These are phyloP conservation scores for Tinospora cordifolia DNA, from an alignment of 164 flowering plant species.

Conservation along the genomic window DNA sequence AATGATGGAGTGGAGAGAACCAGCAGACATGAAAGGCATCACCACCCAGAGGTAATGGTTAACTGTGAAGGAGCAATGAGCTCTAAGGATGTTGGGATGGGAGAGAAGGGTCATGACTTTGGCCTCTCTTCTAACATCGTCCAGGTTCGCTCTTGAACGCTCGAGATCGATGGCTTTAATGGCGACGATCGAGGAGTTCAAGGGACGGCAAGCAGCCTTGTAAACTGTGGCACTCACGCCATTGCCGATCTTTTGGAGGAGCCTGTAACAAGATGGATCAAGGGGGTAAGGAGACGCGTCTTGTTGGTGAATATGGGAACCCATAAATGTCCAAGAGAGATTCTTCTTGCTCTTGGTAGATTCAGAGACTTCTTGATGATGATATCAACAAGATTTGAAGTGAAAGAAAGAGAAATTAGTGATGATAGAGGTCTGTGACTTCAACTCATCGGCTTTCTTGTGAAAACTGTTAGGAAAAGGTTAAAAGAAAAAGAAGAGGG, in stretches of 20 bases:
- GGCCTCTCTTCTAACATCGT: slow-evolving; percentile 46
- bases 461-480: background rate
- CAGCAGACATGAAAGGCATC: slow-evolving; percentile 87
- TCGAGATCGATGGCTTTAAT: slow-evolving; percentile 73
- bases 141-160: slow-evolving; percentile 39
- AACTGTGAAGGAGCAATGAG: slow-evolving; percentile 73
- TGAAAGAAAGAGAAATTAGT: background rate
- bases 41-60: slow-evolving; percentile 73
- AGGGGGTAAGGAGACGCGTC: slow-evolving; percentile 35
- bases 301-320: background rate
- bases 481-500: background rate
- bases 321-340: background rate
- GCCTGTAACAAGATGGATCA: slow-evolving; percentile 40
- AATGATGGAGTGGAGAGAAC: slow-evolving; percentile 72
- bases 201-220: slow-evolving; percentile 57
- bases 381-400: background rate
- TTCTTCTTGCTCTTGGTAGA: too few species aligned
- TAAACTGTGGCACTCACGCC: slow-evolving; percentile 66
- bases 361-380: background rate
- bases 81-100: slow-evolving; percentile 73
- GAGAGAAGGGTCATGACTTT: slow-evolving; percentile 61
- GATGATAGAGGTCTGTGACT: background rate
- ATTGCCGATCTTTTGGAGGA: slow-evolving; percentile 51
- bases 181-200: slow-evolving; percentile 46
- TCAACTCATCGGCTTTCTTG: background rate